These are phyloP conservation scores for Micractinium conductrix DNA, from an alignment of 139 green algal genomes.

Conservation along the genomic window DNA sequence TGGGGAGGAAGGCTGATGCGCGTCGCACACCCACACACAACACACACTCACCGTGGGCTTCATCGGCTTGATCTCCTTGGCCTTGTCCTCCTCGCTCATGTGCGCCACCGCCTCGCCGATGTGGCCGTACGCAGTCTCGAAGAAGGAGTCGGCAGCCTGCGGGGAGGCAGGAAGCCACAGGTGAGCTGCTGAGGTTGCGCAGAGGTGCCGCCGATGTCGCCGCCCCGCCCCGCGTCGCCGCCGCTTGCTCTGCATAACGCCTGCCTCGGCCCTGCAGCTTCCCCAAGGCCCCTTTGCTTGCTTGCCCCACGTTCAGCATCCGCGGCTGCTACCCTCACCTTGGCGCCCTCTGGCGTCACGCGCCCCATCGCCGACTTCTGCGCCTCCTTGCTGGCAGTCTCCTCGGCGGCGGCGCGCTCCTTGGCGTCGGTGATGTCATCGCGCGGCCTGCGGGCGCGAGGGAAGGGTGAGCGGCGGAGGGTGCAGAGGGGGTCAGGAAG, in stretches of 20 bases:
- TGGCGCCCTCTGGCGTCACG: slow-evolving; percentile 28
- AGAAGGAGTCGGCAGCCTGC: slow-evolving; percentile 34
- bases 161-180: background rate
- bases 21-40: background rate
- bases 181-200: too few relatives aligned
- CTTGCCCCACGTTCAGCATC: background rate
- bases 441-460: background rate
- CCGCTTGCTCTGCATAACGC: too few relatives aligned
- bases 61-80: slow-evolving; percentile 47
- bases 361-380: slow-evolving; percentile 34
- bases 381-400: slow-evolving; percentile 40
- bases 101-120: slow-evolving; percentile 28
- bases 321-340: background rate
- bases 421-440: slow-evolving; percentile 43
- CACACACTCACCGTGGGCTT: slow-evolving; percentile 38
- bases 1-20: background rate
- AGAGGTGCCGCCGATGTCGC: too few relatives aligned
- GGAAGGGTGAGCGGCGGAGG: background rate
- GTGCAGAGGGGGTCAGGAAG: background rate
- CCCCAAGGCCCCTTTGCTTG: too few relatives aligned
- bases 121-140: slow-evolving; percentile 36
- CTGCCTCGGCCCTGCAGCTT: too few relatives aligned
- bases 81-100: slow-evolving; percentile 50
- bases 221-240: too few relatives aligned
- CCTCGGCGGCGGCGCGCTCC: slow-evolving; percentile 43